phyloP scores from a whole-genome alignment of 768 basidiomycete genomes.

The Hericium erinaceus region DNA sequence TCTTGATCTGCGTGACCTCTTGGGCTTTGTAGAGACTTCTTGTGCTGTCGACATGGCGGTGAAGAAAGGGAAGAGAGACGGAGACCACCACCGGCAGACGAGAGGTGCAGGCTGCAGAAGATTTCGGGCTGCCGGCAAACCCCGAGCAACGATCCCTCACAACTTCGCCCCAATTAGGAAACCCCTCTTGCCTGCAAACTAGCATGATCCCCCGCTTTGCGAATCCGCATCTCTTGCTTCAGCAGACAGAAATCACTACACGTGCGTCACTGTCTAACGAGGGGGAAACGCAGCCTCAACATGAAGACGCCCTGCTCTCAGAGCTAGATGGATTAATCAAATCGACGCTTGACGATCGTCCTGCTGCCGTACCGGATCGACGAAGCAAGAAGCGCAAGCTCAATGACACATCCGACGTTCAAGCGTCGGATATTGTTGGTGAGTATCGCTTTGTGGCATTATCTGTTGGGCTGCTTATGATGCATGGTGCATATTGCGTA shows the following conservation, averaged over 20 bases:
- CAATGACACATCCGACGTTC: not conserved
- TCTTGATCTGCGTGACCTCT: not conserved
- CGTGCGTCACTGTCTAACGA: conserved; percentile 3
- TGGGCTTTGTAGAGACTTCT: not conserved
- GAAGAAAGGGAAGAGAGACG: not conserved
- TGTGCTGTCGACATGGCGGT: not conserved
- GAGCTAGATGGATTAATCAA: conserved; percentile 6
- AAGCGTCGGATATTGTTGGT: not conserved
- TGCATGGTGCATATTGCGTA: not conserved
- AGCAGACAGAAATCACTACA: not conserved
- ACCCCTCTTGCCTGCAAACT: not conserved
- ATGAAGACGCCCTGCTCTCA: not conserved
- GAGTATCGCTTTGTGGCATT: not conserved
- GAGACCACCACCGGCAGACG: not conserved
- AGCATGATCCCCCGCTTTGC: conserved; percentile 4
- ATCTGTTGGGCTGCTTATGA: too few relatives aligned
- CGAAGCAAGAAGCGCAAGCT: conserved; percentile 5
- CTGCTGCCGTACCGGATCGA: not conserved
- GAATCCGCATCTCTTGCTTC: conserved; percentile 1
- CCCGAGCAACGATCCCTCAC: not conserved
- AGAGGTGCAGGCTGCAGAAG: not conserved
- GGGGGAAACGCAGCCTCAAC: not conserved
- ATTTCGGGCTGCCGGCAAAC: not conserved
- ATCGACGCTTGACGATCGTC: not conserved
- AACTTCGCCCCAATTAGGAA: not conserved